phyloP scores from a whole-genome alignment of 768 basidiomycete species.

The Phanerochaete carnosa region DNA sequence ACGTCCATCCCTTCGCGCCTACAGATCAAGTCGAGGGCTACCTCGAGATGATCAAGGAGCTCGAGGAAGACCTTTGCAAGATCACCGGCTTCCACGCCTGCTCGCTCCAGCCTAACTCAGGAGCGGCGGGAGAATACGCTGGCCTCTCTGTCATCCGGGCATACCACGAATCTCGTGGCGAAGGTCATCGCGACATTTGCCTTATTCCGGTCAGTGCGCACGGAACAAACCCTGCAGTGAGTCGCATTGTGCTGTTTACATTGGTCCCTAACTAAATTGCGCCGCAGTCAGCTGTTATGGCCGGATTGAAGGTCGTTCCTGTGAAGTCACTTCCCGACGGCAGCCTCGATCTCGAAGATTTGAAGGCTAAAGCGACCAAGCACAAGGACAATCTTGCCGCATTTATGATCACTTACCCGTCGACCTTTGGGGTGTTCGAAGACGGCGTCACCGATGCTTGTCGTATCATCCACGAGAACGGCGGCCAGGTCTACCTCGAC shows the following conservation, averaged over 20 bases:
- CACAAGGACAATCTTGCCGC: conserved; percentile 91
- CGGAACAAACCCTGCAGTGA: conserved; percentile 95
- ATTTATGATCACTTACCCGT: conserved; percentile 76
- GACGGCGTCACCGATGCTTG: conserved; percentile 83
- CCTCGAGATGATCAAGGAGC: conserved; percentile 82
- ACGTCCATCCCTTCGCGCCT: conserved; percentile 92
- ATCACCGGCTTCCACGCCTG: conserved; percentile 97
- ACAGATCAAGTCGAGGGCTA: conserved; percentile 89
- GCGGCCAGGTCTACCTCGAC: conserved; percentile 97
- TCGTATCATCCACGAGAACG: conserved; percentile 89
- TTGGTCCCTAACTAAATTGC: neutral
- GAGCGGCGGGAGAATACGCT: conserved; percentile 96
- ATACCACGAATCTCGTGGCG: conserved; percentile 87
- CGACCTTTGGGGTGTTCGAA: conserved; percentile 98
- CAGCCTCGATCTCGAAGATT: conserved; percentile 84
- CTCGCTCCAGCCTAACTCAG: conserved; percentile 98
- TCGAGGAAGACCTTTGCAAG: conserved; percentile 86
- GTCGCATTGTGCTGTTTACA: conserved; percentile 23
- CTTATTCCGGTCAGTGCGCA: conserved; percentile 95
- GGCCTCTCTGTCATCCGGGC: conserved; percentile 94
- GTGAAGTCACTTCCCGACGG: conserved; percentile 88
- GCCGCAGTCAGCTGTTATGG: conserved; percentile 88
- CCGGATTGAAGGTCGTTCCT: conserved; percentile 94
- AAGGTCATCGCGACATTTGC: conserved; percentile 85
- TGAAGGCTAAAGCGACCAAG: conserved; percentile 82